These are phyloP conservation scores for Acorus gramineus DNA, from an alignment of 106 monocot species.

Conservation along the genomic window DNA sequence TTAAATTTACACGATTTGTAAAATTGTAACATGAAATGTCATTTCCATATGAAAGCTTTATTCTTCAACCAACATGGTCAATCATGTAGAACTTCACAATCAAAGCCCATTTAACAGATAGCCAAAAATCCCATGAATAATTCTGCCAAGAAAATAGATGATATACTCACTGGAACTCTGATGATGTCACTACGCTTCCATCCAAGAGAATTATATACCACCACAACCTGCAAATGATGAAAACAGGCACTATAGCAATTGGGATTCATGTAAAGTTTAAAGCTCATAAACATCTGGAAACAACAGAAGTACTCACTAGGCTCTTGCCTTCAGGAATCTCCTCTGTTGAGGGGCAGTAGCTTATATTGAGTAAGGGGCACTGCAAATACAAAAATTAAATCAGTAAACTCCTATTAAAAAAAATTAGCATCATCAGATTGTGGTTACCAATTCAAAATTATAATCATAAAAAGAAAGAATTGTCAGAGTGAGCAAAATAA, in stretches of 20 bases:
- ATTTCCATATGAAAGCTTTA: no score
- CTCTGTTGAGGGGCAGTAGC: constrained; percentile 67
- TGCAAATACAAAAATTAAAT: constrained; percentile 16
- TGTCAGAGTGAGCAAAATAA: no score
- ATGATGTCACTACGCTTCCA: constrained; percentile 38
- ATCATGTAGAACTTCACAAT: no score
- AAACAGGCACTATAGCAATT: not conserved
- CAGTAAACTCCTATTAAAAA: constrained; percentile 1
- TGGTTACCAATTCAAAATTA: no score
- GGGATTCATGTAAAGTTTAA: not conserved
- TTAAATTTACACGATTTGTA: no score
- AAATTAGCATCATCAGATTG: not conserved
- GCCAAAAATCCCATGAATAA: no score
- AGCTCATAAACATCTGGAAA: not conserved
- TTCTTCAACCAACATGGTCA: no score
- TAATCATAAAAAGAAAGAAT: no score
- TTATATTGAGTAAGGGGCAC: constrained; percentile 77
- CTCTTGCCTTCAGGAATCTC: constrained; percentile 35
- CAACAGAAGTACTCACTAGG: constrained; percentile 31
- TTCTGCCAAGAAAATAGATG: no score
- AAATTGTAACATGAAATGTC: no score
- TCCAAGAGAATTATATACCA: constrained; percentile 48
- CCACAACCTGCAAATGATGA: constrained; percentile 26
- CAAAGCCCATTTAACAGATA: no score
- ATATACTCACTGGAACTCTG: constrained; percentile 36